Evolutionary conservation across 2,329 filamentous ascomycete species (phyloP), one percentile per base, ranked within the genome.

Genomic region (Thermothelomyces thermophilus): DNA sequence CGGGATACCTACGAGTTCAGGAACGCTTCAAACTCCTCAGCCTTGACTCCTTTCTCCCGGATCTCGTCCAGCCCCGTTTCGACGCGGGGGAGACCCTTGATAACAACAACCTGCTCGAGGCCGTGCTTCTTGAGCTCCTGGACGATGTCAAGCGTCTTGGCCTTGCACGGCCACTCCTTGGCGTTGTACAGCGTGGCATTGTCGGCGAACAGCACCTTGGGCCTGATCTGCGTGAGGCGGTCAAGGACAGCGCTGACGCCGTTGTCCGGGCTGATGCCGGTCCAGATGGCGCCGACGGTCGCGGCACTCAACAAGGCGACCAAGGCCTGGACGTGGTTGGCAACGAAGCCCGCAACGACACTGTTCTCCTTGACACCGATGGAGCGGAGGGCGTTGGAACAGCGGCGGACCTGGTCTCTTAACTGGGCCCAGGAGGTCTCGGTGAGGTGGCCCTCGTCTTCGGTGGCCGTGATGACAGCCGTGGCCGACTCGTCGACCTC

Each of bases 231-330:
- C 40, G 78, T 77, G 53, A 97, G 70, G 7, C 93, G 79, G 64
- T 97, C 93, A 22, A 97, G 71, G 1, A 97, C 90, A 14, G 90
- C 91, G 60, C 87, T 88, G 2, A 95, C 87, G 10, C 91, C 91
- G 14, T 86, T 95, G 66, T 97, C 91, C 2, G 91, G 90, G 60
- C 87, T 94, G 42, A 96, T 88, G 6, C 87, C 87, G 0, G 90
- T 95, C 91, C 91, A 97, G 33, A 95, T 80, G 14, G 87, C 90
- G 26, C 93, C 93, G 2, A 96, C 67, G 1, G 87, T 82, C 0
- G 89, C 83, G 0, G 89, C 79, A 1, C 87, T 87, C 28, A 98
- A 75, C 83, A 95, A 93, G 17, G 89, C 88, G 10, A 96, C 83
- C 17, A 97, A 71, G 0, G 90, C 86, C 65, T 95, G 86, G 6